Evolutionary conservation across 2,329 filamentous ascomycete genomes (phyloP), one percentile per base, ranked within the genome.

Genomic region (Fusarium phyllophilum): DNA sequence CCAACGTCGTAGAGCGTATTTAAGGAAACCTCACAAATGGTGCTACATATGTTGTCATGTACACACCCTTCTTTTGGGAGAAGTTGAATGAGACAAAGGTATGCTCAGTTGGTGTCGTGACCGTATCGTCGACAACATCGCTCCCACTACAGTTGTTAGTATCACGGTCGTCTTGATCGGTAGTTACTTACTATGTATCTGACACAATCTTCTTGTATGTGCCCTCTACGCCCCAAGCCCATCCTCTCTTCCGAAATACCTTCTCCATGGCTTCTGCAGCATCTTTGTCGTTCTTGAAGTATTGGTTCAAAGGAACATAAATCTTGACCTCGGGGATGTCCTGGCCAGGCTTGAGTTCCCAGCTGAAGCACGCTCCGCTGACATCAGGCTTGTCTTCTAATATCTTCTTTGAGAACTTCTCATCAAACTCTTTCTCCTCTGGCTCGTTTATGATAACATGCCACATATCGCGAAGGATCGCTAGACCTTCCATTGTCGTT

Each of bases 241-340:
- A 74, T 7, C 54, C 68, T 38, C 63, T 66, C 31, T 72, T 74
- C 18, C 62, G 41, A 31, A 75, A 75, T 1, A 67, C 51, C 42
- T 67, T 69, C 36, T 73, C 68, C 38, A 66, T 39, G 10, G 58
- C 69, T 38, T 66, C 68, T 3, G 31, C 33, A 39, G 62, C 60
- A 18, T 56, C 48, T 8, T 62, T 72, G 20, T 75, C 68, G 18
- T 54, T 74, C 41, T 54, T 54, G 24, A 58, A 66, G n/a, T 74
- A 79, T 39, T 79, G 75, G n/a, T 70, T 73, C 38, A 78, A 36
- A n/a, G 78, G 78, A 2, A 79, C 74, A 62, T 79, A 79, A 9
- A 74, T 63, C 69, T 78, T 79, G 26, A 77, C 76, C 22, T 75
- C 72, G 29, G 78, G 78, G 22, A 70, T 66, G 15, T 52, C 60